Evolutionary conservation across 352 stramenopile species (phyloP).

Genomic region (Pythium utonaiense): DNA sequence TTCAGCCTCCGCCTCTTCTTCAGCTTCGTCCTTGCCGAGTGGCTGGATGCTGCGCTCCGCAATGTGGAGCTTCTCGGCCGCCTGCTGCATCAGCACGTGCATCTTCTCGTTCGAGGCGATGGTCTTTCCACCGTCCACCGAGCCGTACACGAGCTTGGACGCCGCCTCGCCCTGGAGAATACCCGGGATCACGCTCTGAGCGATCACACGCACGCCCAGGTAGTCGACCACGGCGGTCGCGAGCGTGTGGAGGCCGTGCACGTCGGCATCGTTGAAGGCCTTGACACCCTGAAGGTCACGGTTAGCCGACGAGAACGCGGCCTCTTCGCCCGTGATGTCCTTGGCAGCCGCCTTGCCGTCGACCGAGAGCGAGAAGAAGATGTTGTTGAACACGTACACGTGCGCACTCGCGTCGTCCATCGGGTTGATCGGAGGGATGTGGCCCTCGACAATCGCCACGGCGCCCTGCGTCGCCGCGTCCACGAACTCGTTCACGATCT

Average conservation of each 20-base stretch:
- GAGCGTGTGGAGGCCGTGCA: slow-evolving; percentile 90
- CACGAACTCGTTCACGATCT: slow-evolving; percentile 94
- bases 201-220: slow-evolving; percentile 92
- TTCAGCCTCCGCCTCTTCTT: slow-evolving; percentile 37
- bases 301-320: slow-evolving; percentile 83
- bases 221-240: slow-evolving; percentile 95
- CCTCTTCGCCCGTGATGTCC: slow-evolving; percentile 70
- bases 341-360: slow-evolving; percentile 70
- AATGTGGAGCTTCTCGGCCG: slow-evolving; percentile 85
- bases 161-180: slow-evolving; percentile 94
- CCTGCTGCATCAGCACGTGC: slow-evolving; percentile 86
- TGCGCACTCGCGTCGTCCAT: slow-evolving; percentile 91
- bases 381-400: slow-evolving; percentile 98
- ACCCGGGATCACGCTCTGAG: slow-evolving; percentile 94
- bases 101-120: slow-evolving; percentile 91
- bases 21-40: slow-evolving; percentile 49
- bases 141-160: slow-evolving; percentile 94
- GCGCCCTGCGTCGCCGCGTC: slow-evolving; percentile 87
- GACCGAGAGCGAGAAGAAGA: slow-evolving; percentile 94
- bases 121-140: slow-evolving; percentile 89
- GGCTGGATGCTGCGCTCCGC: slow-evolving; percentile 82
- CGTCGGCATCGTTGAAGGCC: slow-evolving; percentile 90
- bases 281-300: slow-evolving; percentile 88
- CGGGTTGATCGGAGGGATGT: slow-evolving; percentile 95
- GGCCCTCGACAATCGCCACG: slow-evolving; percentile 92